Conservation (phyloP, 352 stramenopile species). For the Globisporangium barbulae region DNA sequence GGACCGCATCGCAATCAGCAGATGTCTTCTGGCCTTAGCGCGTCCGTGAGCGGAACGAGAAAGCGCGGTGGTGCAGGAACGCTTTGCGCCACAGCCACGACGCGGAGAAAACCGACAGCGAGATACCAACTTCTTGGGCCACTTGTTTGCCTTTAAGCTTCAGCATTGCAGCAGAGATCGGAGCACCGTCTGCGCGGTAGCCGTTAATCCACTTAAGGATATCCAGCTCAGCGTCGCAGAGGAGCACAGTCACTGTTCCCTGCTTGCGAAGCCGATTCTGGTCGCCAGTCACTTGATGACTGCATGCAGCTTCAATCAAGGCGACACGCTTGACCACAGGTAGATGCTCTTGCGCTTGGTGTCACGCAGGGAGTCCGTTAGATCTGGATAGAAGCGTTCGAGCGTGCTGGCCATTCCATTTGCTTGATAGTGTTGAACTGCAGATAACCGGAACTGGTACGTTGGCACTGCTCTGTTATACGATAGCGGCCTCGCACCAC, state of each 20-base stretch:
- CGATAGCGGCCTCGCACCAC: not conserved
- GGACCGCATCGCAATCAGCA: not conserved
- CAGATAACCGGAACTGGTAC: not conserved
- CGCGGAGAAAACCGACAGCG: not conserved
- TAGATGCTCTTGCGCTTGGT: not conserved
- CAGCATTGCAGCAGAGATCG: not conserved
- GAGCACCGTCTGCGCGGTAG: not conserved
- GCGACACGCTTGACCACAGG: not conserved
- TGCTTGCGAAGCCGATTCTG: not conserved
- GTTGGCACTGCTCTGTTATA: not conserved
- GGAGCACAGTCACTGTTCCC: not conserved
- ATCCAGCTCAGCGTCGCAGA: not conserved
- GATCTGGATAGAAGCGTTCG: not conserved
- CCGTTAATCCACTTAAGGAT: not conserved
- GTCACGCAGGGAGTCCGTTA: not conserved
- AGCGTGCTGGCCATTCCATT: slow-evolving; percentile 1
- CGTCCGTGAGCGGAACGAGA: not conserved
- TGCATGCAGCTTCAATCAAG: not conserved
- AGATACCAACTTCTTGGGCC: not conserved
- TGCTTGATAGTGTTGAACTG: not conserved
- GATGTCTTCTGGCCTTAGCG: not conserved
- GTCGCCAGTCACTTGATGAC: not conserved
- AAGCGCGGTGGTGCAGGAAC: not conserved
- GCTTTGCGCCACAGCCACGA: not conserved
- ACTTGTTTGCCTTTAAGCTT: not conserved